Conservation (phyloP, 176 grass and related monocot genomes). For the Phragmites australis region DNA sequence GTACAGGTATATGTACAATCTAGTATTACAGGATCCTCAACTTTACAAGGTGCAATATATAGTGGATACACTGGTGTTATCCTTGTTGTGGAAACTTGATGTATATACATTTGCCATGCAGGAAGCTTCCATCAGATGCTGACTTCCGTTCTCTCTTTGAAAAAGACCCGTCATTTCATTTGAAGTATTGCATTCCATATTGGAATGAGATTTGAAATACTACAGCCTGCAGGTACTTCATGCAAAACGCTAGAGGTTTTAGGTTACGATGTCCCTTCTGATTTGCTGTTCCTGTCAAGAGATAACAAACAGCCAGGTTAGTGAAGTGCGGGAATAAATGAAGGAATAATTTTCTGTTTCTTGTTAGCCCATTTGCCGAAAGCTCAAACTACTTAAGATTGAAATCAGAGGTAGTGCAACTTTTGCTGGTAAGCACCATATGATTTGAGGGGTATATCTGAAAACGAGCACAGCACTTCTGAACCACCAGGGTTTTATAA, state of each 20-base stretch:
- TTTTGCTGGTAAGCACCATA: neutral
- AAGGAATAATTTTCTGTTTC: neutral
- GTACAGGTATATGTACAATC: slow-evolving; percentile 38
- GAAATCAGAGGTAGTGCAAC: neutral
- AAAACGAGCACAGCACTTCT: neutral
- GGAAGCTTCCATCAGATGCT: slow-evolving; percentile 17
- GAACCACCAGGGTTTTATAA: slow-evolving; percentile 16
- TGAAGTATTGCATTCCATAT: neutral
- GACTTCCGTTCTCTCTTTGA: neutral
- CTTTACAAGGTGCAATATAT: slow-evolving; percentile 34
- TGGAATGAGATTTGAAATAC: slow-evolving; percentile 8
- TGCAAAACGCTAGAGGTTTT: slow-evolving; percentile 10
- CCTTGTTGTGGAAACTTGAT: neutral
- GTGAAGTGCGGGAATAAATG: neutral
- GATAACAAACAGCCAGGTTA: slow-evolving; percentile 18
- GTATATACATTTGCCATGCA: neutral
- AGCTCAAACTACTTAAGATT: neutral
- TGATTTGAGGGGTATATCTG: neutral
- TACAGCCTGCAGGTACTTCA: neutral
- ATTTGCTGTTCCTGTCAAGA: slow-evolving; percentile 44
- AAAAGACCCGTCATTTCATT: neutral
- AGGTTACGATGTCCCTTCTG: slow-evolving; percentile 36
- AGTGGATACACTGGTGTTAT: neutral
- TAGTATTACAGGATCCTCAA: slow-evolving; percentile 18
- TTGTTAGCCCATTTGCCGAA: neutral